These are phyloP conservation scores for Tothia fuscella DNA, from an alignment of 2,329 filamentous ascomycete species.

Conservation along the genomic window DNA sequence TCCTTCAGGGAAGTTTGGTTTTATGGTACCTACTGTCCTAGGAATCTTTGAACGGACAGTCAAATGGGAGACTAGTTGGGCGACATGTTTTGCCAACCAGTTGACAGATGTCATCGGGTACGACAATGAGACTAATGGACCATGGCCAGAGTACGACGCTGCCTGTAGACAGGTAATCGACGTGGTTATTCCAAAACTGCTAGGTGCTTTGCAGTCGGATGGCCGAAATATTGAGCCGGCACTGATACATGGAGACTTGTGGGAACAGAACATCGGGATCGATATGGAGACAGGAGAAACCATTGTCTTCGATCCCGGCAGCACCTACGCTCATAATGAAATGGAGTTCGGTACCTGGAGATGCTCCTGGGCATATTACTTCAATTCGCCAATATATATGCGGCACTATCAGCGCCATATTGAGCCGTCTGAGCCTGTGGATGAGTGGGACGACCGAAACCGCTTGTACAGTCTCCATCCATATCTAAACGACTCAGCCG, in stretches of 20 bases:
- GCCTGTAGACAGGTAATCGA: conserved; percentile 1
- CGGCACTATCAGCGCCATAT: not conserved
- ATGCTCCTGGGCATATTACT: not conserved
- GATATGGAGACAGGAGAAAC: conserved; percentile 19
- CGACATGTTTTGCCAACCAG: not conserved
- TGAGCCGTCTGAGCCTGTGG: not conserved
- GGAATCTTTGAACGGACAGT: not conserved
- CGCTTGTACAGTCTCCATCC: too few species aligned
- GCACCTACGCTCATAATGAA: conserved; percentile 32
- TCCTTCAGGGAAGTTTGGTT: not conserved
- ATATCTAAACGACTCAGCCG: too few species aligned
- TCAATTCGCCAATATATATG: not conserved
- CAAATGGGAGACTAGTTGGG: not conserved
- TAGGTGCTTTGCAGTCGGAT: conserved; percentile 17
- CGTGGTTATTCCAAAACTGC: conserved; percentile 22
- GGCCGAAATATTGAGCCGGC: conserved; percentile 18
- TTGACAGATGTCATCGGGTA: not conserved
- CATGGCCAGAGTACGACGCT: conserved; percentile 20
- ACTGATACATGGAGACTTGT: conserved; percentile 31
- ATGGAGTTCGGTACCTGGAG: conserved; percentile 11
- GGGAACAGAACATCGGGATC: conserved; percentile 29
- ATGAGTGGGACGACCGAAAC: not conserved
- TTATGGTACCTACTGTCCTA: not conserved
- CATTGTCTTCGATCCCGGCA: conserved; percentile 27
- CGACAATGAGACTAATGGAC: conserved; percentile 19